A percentile compares a stretch with the other conserved stretches of the same genome.
Evolutionary conservation across 148 eudicot genomes (phyloP).

Genomic region (Salicornia ramosissima): DNA sequence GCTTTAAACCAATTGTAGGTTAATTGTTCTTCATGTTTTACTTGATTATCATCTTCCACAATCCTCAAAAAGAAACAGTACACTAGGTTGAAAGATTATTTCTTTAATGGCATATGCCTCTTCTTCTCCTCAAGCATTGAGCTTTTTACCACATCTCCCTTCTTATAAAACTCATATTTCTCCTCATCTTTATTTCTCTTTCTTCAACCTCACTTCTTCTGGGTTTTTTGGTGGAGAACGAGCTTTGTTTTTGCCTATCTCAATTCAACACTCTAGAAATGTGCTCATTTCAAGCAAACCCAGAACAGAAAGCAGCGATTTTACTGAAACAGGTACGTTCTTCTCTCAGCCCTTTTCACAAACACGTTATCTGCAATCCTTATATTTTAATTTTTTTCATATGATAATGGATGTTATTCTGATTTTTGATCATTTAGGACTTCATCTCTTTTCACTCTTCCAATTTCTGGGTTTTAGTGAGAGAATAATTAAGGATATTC

Average conservation of each 20-base stretch:
- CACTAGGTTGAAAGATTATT: not conserved
- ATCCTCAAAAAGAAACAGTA: not conserved
- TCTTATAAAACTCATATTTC: not conserved
- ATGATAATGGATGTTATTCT: constrained; percentile 15
- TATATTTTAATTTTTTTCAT: not conserved
- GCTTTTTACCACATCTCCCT: constrained; percentile 13
- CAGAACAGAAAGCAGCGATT: not conserved
- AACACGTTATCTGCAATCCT: constrained; percentile 31
- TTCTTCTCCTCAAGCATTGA: constrained; percentile 15
- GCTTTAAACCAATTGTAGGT: not conserved
- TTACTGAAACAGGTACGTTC: constrained; percentile 25
- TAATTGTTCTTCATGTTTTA: not conserved
- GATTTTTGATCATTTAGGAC: constrained; percentile 31
- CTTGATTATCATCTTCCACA: not conserved
- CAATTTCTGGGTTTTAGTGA: constrained; percentile 54
- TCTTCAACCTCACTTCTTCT: not conserved
- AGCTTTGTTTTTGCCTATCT: constrained; percentile 10
- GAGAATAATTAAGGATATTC: constrained; percentile 33
- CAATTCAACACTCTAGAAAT: not conserved
- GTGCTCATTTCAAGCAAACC: constrained; percentile 4
- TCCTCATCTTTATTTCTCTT: constrained; percentile 6
- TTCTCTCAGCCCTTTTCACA: constrained; percentile 31
- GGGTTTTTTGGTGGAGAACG: not conserved
- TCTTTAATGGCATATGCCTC: constrained; percentile 10
- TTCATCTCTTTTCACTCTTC: constrained; percentile 40